These are phyloP conservation scores for Lachancea dasiensis DNA, from an alignment of 805 yeast genomes.

Conservation along the genomic window DNA sequence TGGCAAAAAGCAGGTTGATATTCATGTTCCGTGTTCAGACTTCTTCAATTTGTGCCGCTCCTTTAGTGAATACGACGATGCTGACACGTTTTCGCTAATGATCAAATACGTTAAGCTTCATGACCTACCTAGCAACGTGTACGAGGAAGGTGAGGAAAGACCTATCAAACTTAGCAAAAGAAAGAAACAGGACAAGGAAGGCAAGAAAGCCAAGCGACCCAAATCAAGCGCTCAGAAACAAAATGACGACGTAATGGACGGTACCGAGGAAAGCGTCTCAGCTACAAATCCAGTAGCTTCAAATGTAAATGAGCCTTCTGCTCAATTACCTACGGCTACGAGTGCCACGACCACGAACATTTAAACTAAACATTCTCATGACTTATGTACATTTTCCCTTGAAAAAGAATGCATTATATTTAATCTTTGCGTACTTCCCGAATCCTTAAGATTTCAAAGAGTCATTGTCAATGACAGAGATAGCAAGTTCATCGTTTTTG, in stretches of 20 bases:
- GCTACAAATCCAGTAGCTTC: neutral
- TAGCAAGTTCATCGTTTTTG: too few species aligned
- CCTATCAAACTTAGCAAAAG: conserved; percentile 59
- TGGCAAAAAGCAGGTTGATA: conserved; percentile 61
- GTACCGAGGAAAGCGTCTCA: too few species aligned
- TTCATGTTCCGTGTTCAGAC: conserved; percentile 85
- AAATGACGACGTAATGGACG: too few species aligned
- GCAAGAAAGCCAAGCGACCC: conserved; percentile 34
- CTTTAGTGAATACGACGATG: conserved; percentile 58
- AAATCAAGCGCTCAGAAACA: conserved; percentile 16
- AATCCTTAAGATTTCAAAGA: too few species aligned
- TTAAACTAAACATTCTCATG: too few species aligned
- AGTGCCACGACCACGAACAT: too few species aligned
- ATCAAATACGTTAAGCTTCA: conserved; percentile 69
- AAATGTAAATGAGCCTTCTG: neutral
- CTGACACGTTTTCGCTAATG: conserved; percentile 46
- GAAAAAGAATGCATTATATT: neutral
- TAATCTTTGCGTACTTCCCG: too few species aligned
- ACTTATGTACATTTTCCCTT: neutral
- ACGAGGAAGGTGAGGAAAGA: conserved; percentile 67
- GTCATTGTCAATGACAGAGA: too few species aligned
- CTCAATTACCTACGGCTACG: too few species aligned
- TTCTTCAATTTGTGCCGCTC: conserved; percentile 75
- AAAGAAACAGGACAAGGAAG: conserved; percentile 40
- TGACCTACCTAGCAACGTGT: conserved; percentile 83